phyloP scores from a whole-genome alignment of 106 monocot species.

The Platanthera guangdongensis region DNA sequence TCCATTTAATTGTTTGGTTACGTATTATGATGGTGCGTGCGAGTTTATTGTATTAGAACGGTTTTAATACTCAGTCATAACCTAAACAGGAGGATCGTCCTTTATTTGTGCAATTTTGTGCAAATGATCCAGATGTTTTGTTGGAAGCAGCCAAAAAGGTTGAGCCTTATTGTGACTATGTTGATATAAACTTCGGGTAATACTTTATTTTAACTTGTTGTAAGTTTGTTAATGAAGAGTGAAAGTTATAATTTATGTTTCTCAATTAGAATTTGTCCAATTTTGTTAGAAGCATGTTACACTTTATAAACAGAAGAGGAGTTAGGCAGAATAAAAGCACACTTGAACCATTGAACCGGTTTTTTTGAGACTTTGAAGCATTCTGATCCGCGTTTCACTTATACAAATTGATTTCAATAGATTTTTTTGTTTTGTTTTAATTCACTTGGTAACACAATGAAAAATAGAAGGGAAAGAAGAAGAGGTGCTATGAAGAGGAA shows the following conservation, averaged over 20 bases:
- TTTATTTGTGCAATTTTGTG: constrained; percentile 96
- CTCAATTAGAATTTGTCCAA: not conserved
- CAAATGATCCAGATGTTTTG: constrained; percentile 84
- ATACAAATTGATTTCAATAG: not conserved
- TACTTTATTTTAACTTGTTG: not conserved
- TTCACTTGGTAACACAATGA: too few relatives aligned
- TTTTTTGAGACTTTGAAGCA: not conserved
- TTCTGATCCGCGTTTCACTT: not conserved
- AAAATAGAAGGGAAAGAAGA: too few relatives aligned
- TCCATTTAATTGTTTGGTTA: not conserved
- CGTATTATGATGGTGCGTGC: not conserved
- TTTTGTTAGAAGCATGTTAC: not conserved
- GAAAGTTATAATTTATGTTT: not conserved
- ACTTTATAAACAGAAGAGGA: not conserved
- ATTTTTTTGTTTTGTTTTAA: not conserved
- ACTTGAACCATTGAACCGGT: not conserved
- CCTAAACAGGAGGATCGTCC: constrained; percentile 87
- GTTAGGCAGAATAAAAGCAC: not conserved
- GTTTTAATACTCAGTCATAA: not conserved
- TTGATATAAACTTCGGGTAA: constrained; percentile 97
- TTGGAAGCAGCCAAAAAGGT: constrained; percentile 83
- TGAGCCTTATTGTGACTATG: constrained; percentile 88
- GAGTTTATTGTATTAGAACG: not conserved
- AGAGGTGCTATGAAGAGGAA: too few relatives aligned
- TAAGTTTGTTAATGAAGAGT: not conserved